Evolutionary conservation across 768 basidiomycete genomes (phyloP).

Genomic region (Leccinum subtestaceum): DNA sequence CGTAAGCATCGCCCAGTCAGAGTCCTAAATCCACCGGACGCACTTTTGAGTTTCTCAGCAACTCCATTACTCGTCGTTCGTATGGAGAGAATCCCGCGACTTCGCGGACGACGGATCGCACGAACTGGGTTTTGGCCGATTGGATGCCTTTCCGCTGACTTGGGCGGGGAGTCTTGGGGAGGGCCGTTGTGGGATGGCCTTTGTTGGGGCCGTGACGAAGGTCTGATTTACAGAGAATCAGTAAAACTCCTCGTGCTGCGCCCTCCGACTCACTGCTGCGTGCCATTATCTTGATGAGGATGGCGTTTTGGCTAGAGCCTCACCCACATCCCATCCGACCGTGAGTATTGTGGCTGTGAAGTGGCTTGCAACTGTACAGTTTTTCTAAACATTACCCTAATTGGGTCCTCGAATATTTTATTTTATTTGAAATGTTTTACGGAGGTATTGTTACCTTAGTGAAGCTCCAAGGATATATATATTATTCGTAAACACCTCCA

Average conservation of each 20-base stretch:
- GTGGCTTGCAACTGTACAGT: conserved; percentile 66
- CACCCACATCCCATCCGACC: conserved; percentile 11
- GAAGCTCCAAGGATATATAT: conserved; percentile 11
- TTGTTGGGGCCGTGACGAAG: conserved; percentile 82
- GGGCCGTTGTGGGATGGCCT: conserved; percentile 85
- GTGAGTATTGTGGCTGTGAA: conserved; percentile 41
- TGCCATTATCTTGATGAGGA: conserved; percentile 65
- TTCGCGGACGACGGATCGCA: conserved; percentile 91
- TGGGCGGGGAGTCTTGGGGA: conserved; percentile 72
- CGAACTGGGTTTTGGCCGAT: conserved; percentile 90
- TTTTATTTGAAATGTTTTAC: background rate
- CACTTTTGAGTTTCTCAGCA: conserved; percentile 97
- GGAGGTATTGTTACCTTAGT: no score
- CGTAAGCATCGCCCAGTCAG: background rate
- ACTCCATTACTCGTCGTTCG: conserved; percentile 96
- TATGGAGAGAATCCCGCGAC: conserved; percentile 97
- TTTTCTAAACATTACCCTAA: conserved; percentile 17
- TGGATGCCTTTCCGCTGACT: conserved; percentile 90
- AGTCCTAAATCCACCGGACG: conserved; percentile 21
- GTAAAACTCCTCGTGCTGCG: background rate
- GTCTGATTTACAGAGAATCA: conserved; percentile 48
- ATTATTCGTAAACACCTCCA: conserved; percentile 13
- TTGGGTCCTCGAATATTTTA: conserved; percentile 3
- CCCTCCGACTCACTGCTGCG: conserved; percentile 61
- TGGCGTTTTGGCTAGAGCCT: conserved; percentile 20